These are phyloP conservation scores for Xylaria acuta DNA, from an alignment of 495 filamentous ascomycete genomes.

Conservation along the genomic window DNA sequence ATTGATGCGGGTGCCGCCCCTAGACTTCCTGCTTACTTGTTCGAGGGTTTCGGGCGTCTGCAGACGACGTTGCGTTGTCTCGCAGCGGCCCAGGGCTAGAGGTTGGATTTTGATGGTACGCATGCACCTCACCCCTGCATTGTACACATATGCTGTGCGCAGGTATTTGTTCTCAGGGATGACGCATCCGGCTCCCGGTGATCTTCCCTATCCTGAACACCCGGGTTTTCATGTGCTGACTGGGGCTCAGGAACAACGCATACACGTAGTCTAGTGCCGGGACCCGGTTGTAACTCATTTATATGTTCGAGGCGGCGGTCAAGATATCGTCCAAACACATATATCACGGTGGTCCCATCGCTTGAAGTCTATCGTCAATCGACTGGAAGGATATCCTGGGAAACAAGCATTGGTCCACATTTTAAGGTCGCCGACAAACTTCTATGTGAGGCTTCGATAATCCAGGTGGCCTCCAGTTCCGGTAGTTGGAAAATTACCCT, in stretches of 20 bases:
- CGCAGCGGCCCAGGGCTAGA: constrained; percentile 19
- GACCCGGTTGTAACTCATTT: background rate
- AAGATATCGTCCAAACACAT: constrained; percentile 5
- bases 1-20: constrained; percentile 12
- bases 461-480: background rate
- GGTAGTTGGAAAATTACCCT: background rate
- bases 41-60: constrained; percentile 3
- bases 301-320: constrained; percentile 10
- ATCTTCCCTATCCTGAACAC: constrained; percentile 10
- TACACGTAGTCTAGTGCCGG: constrained; percentile 1
- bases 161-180: background rate
- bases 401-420: background rate
- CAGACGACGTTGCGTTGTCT: constrained; percentile 22
- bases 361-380: background rate
- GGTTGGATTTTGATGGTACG: constrained; percentile 6
- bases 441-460: background rate
- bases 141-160: background rate
- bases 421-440: constrained; percentile 2
- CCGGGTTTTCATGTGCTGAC: background rate
- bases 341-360: background rate
- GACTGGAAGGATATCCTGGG: background rate
- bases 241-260: constrained; percentile 16
- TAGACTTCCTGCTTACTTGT: constrained; percentile 12
- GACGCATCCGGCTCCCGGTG: constrained; percentile 1
- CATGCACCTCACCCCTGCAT: constrained; percentile 24